Base-by-base conservation (phyloP, 2,329 filamentous ascomycete species). In the Trichoderma sp. region DNA sequence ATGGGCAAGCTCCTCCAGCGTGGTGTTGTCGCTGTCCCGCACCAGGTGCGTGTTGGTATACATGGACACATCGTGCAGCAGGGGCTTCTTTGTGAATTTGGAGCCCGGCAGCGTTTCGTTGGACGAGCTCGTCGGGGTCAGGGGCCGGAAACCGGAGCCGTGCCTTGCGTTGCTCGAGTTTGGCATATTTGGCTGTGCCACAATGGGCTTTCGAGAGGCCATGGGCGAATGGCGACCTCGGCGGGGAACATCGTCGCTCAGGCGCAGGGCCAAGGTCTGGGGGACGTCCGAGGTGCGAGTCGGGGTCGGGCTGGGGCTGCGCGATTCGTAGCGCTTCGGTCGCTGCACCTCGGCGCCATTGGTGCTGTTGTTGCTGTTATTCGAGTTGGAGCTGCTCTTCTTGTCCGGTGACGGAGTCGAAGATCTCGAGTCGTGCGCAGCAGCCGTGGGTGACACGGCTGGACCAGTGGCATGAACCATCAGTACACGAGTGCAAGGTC, bases 1-100 rank as follows among this genome's bases (percentile, higher is more conserved):
- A 78, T 94, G 91, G 63, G 91, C 91, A 73, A 95, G 87, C 79
- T 94, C 91, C 75, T 92, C 89, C 71, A 95, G 83, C 16, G 89
- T 91, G 57, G 91, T 92, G 70, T 88, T 87, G 57, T 91, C 88
- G 63, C 84, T 84, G 71, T 91, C 87, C 47, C 86, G 84, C 60
- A 86, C 83, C 68, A 90, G 78, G 72, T 86, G 84, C 16, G 86
- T 80, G 76, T 91, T 91, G 57, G 86, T 85, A 78, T 92, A 92
- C 68, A 89, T 83, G 53, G 90, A 91, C 55, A 88, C 81, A 77
- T 92, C 89, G 71, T 87, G 86, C 59, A 92, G 79, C 58, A 92
- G 82, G n/a, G 89, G 83, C 69, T 79, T 80, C 37, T 85, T 83
- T 68, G 84, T 78, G 64, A 81, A 70, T 29, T 70, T 70, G 21